Evolutionary conservation across 2,329 filamentous ascomycete species (phyloP).

Genomic region (Xylariales sp.): DNA sequence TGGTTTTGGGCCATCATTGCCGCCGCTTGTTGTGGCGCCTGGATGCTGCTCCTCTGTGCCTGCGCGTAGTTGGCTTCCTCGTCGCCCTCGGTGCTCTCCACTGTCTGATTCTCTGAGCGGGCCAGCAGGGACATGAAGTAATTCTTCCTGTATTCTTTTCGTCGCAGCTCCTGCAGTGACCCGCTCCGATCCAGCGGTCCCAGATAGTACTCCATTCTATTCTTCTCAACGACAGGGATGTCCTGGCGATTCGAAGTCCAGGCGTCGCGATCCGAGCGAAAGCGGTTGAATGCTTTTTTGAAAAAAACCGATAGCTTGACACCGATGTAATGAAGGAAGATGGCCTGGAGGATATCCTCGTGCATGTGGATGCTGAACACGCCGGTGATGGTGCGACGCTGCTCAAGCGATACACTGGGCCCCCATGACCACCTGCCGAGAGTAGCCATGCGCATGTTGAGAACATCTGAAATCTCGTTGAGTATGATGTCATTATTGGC

Average conservation of each 20-base stretch:
- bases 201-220: constrained; percentile 31
- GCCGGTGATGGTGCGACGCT: constrained; percentile 43
- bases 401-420: constrained; percentile 32
- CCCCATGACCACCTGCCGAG: constrained; percentile 45
- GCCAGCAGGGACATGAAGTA: constrained; percentile 44
- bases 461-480: constrained; percentile 45
- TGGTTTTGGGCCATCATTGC: too few species aligned
- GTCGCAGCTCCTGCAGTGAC: too few species aligned
- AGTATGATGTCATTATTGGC: constrained; percentile 34
- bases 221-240: constrained; percentile 25
- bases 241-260: constrained; percentile 28
- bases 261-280: constrained; percentile 24
- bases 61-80: constrained; percentile 34
- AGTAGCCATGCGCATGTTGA: constrained; percentile 45
- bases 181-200: constrained; percentile 20
- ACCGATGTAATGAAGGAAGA: constrained; percentile 47
- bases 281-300: constrained; percentile 28
- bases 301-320: constrained; percentile 41
- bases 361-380: constrained; percentile 47
- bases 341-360: constrained; percentile 45
- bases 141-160: constrained; percentile 30
- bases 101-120: constrained; percentile 19
- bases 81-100: constrained; percentile 26
- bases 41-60: too few species aligned
- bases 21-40: too few species aligned